Evolutionary conservation across 1,284 basidiomycete species (phyloP).

Genomic region (Ustilago cynodontis): DNA sequence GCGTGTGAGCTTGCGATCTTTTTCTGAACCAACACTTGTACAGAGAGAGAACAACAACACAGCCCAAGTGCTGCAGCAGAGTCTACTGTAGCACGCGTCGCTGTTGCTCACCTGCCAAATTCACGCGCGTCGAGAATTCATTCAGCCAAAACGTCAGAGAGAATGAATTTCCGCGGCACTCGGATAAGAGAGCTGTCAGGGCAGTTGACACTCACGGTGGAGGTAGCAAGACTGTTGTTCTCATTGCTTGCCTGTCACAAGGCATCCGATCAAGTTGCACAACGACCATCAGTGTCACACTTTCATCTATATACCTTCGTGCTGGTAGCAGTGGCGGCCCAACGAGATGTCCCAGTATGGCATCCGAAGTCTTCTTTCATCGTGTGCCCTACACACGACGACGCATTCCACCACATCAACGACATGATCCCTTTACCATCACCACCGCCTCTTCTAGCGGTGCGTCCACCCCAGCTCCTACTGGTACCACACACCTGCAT

Average conservation of each 20-base stretch:
- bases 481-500: slow-evolving; percentile 2
- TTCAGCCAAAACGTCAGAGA: neutral
- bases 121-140: slow-evolving; percentile 11
- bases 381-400: slow-evolving; percentile 38
- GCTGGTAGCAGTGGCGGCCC: neutral
- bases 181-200: neutral
- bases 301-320: neutral
- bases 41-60: slow-evolving; percentile 28
- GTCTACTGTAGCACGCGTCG: slow-evolving; percentile 29
- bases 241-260: neutral
- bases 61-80: slow-evolving; percentile 15
- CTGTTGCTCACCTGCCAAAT: neutral
- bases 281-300: neutral
- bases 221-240: neutral
- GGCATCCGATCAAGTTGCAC: neutral
- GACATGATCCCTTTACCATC: slow-evolving; percentile 9
- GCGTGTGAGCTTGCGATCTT: neutral
- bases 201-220: slow-evolving; percentile 16
- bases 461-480: neutral
- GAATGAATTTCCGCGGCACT: slow-evolving; percentile 8
- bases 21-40: slow-evolving; percentile 19
- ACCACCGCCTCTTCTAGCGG: slow-evolving; percentile 5
- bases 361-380: slow-evolving; percentile 50
- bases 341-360: slow-evolving; percentile 28
- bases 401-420: slow-evolving; percentile 16